Evolutionary conservation across 805 yeast species (phyloP).

Genomic region (Wilhelminamyces savonicus): DNA sequence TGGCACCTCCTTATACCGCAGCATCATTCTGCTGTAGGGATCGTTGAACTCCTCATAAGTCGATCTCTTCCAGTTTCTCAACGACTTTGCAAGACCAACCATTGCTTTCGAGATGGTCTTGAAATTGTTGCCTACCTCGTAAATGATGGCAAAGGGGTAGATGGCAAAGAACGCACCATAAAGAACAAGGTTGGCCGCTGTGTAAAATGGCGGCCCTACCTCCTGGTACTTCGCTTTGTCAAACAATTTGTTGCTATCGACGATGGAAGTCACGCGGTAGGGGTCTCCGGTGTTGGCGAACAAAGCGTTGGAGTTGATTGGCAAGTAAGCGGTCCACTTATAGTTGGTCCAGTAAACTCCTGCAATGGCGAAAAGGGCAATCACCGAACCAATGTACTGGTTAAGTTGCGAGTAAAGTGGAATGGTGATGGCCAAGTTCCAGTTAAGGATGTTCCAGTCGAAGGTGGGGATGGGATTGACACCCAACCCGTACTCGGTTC

Average conservation of each 20-base stretch:
- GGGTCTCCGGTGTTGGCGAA: slow-evolving; percentile 18
- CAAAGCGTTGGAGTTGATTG: slow-evolving; percentile 16
- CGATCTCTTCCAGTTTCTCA: slow-evolving; percentile 15
- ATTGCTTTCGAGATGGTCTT: slow-evolving; percentile 7
- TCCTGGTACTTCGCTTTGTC: slow-evolving; percentile 12
- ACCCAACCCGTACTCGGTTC: slow-evolving; percentile 42
- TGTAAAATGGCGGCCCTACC: slow-evolving; percentile 16
- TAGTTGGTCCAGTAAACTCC: slow-evolving; percentile 24
- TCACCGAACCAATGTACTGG: slow-evolving; percentile 9
- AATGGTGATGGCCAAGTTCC: slow-evolving; percentile 24
- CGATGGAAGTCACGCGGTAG: slow-evolving; percentile 11
- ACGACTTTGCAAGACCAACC: slow-evolving; percentile 6
- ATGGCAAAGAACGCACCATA: slow-evolving; percentile 20
- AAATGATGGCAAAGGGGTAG: slow-evolving; percentile 18
- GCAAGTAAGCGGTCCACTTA: slow-evolving; percentile 23
- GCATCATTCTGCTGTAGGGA: slow-evolving; percentile 28
- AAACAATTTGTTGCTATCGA: slow-evolving; percentile 3
- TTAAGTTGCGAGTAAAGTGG: slow-evolving; percentile 31
- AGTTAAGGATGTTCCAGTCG: slow-evolving; percentile 40
- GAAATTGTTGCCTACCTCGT: slow-evolving; percentile 10
- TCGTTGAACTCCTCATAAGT: slow-evolving; percentile 26
- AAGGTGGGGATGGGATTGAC: slow-evolving; percentile 48
- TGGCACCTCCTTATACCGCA: slow-evolving; percentile 27
- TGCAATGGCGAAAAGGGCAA: slow-evolving; percentile 16
- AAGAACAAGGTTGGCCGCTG: slow-evolving; percentile 14